phyloP scores from a whole-genome alignment of 1,139 yeast genomes.

The Candida tetrigidarum region DNA sequence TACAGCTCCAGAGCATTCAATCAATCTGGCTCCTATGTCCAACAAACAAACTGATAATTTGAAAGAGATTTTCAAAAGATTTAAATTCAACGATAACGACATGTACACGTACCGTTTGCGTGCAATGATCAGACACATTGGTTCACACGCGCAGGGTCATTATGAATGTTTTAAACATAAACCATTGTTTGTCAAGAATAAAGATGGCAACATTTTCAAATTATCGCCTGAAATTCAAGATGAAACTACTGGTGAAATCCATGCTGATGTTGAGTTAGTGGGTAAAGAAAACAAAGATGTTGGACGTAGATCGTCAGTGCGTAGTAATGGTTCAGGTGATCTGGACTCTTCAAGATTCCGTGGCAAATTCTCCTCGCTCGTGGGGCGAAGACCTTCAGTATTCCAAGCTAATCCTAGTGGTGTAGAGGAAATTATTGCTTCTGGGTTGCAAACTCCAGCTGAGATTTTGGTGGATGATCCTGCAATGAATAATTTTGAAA shows the following conservation, averaged over 20 bases:
- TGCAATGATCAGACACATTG: slow-evolving; percentile 83
- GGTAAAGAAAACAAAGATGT: background rate
- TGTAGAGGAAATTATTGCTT: slow-evolving; percentile 43
- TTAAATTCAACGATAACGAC: slow-evolving; percentile 50
- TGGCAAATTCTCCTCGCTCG: slow-evolving; percentile 40
- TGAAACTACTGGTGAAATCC: slow-evolving; percentile 24
- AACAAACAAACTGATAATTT: slow-evolving; percentile 44
- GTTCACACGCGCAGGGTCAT: slow-evolving; percentile 90
- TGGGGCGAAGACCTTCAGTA: slow-evolving; percentile 51
- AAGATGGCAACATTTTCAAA: slow-evolving; percentile 50
- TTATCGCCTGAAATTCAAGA: slow-evolving; percentile 50
- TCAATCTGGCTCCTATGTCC: slow-evolving; percentile 43
- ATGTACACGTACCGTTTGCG: slow-evolving; percentile 59
- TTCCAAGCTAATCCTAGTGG: slow-evolving; percentile 40
- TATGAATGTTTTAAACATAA: slow-evolving; percentile 80
- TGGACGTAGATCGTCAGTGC: slow-evolving; percentile 10
- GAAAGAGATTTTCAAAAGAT: slow-evolving; percentile 41
- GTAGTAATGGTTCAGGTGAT: slow-evolving; percentile 9
- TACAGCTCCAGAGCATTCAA: slow-evolving; percentile 14
- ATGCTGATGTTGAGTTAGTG: slow-evolving; percentile 8
- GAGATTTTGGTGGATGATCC: slow-evolving; percentile 44
- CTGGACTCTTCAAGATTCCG: slow-evolving; percentile 34
- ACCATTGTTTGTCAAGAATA: slow-evolving; percentile 60
- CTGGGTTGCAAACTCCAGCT: slow-evolving; percentile 49
- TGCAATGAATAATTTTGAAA: slow-evolving; percentile 28